A percentile compares a stretch with the other conserved stretches of the same genome.
Conservation (phyloP, 495 filamentous ascomycete genomes). For the Thozetella sp. region DNA sequence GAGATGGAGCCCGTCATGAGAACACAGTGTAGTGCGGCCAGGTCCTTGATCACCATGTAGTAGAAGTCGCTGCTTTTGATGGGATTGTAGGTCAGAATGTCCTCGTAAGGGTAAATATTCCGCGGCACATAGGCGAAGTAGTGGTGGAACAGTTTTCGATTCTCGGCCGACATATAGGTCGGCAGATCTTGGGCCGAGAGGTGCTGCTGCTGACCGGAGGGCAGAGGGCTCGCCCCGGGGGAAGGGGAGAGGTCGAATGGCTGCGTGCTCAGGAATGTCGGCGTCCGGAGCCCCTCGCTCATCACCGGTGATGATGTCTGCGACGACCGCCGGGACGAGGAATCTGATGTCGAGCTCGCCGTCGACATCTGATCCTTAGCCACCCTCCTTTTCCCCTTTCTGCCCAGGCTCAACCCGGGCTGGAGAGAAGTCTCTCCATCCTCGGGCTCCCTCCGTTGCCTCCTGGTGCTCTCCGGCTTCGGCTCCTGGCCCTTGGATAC, state of each 20-base stretch:
- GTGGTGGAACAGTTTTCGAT: slow-evolving; percentile 20
- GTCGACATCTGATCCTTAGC: neutral
- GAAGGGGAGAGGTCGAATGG: neutral
- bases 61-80: slow-evolving; percentile 15
- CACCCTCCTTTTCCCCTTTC: neutral
- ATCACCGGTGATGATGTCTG: slow-evolving; percentile 5
- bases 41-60: slow-evolving; percentile 12
- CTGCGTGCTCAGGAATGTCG: neutral
- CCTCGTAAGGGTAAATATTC: slow-evolving; percentile 28
- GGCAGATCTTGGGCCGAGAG: slow-evolving; percentile 5
- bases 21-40: slow-evolving; percentile 21
- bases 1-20: slow-evolving; percentile 26
- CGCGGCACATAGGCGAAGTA: slow-evolving; percentile 14
- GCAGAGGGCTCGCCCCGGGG: neutral
- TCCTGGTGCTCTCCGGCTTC: neutral
- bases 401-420: neutral
- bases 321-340: slow-evolving; percentile 6
- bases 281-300: slow-evolving; percentile 1
- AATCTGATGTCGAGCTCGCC: slow-evolving; percentile 1
- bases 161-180: slow-evolving; percentile 11
- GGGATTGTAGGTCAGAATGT: slow-evolving; percentile 26
- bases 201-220: neutral
- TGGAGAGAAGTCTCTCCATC: neutral
- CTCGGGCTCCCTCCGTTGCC: neutral
- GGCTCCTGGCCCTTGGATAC: slow-evolving; percentile 10